These are phyloP conservation scores for Calvatia gigantea DNA, from an alignment of 768 basidiomycete genomes.

Conservation along the genomic window DNA sequence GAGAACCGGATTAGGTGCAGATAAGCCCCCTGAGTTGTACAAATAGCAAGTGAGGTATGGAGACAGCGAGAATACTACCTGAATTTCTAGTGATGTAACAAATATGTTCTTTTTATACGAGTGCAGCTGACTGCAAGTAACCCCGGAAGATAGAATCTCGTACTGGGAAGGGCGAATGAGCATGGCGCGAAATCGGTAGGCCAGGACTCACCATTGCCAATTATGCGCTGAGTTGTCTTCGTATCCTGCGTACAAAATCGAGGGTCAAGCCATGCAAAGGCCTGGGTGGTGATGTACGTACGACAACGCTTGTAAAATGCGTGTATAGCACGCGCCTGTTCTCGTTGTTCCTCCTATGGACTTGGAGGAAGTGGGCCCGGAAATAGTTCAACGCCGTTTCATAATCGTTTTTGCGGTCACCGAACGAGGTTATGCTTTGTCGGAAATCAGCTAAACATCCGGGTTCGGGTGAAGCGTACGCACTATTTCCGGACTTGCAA, in stretches of 20 bases:
- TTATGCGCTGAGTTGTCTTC: slow-evolving; percentile 79
- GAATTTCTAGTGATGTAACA: neutral
- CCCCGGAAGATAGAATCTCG: slow-evolving; percentile 76
- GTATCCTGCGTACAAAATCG: slow-evolving; percentile 52
- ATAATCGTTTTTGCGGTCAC: slow-evolving; percentile 76
- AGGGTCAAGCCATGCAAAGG: slow-evolving; percentile 3
- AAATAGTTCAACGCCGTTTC: slow-evolving; percentile 84
- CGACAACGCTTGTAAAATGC: slow-evolving; percentile 79
- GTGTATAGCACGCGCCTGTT: slow-evolving; percentile 78
- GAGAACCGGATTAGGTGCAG: too few relatives aligned
- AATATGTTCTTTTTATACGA: slow-evolving; percentile 40
- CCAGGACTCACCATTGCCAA: slow-evolving; percentile 62
- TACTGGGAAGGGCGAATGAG: slow-evolving; percentile 34
- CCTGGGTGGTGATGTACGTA: slow-evolving; percentile 26
- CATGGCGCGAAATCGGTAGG: neutral
- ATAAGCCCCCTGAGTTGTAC: slow-evolving; percentile 3
- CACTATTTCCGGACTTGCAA: slow-evolving; percentile 79
- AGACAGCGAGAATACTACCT: neutral
- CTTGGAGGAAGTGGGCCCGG: slow-evolving; percentile 83
- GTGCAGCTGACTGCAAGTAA: slow-evolving; percentile 67
- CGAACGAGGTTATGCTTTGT: slow-evolving; percentile 76
- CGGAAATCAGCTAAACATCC: slow-evolving; percentile 3
- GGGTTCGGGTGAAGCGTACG: slow-evolving; percentile 20
- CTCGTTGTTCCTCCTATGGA: slow-evolving; percentile 76
- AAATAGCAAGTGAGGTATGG: slow-evolving; percentile 1